These are phyloP conservation scores for Vitis hybrid DNA, from an alignment of 177 flowering plant genomes.

Conservation along the genomic window DNA sequence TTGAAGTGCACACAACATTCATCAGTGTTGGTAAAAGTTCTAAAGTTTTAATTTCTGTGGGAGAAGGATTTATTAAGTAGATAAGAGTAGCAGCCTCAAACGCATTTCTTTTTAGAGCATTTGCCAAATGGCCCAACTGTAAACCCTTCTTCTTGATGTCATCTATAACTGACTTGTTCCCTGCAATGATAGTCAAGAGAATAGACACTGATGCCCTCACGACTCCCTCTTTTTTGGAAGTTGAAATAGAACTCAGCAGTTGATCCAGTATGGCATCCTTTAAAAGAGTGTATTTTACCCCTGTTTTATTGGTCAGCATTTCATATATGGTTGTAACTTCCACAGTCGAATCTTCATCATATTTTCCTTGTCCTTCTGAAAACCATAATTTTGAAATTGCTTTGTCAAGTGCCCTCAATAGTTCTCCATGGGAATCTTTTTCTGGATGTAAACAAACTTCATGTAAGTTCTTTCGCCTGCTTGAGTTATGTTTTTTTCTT, in stretches of 20 bases:
- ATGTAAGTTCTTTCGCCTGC: slow-evolving; percentile 7
- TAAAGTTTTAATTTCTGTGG: slow-evolving; percentile 53
- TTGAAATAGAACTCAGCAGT: slow-evolving; percentile 51
- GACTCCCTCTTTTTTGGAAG: slow-evolving; percentile 55
- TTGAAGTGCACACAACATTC: slow-evolving; percentile 56
- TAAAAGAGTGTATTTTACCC: slow-evolving; percentile 36
- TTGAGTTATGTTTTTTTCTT: slow-evolving; percentile 16
- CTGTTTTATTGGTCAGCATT: slow-evolving; percentile 41
- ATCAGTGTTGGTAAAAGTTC: slow-evolving; percentile 64
- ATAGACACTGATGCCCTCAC: slow-evolving; percentile 60
- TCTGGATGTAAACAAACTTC: slow-evolving; percentile 20
- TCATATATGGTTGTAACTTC: slow-evolving; percentile 53
- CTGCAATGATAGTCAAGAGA: slow-evolving; percentile 41
- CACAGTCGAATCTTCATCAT: slow-evolving; percentile 38
- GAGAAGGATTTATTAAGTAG: slow-evolving; percentile 68
- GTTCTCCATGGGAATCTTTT: slow-evolving; percentile 27
- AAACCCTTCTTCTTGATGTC: slow-evolving; percentile 64
- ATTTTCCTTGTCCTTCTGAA: slow-evolving; percentile 36
- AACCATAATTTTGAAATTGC: slow-evolving; percentile 52
- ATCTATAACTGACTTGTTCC: slow-evolving; percentile 43
- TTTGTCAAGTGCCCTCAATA: slow-evolving; percentile 39
- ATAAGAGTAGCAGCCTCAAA: slow-evolving; percentile 72
- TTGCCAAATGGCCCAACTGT: slow-evolving; percentile 48
- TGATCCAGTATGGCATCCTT: slow-evolving; percentile 58
- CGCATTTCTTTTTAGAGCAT: slow-evolving; percentile 62